Evolutionary conservation across 306 rosid species (phyloP).

Genomic region (Dalbergia cultrata): DNA sequence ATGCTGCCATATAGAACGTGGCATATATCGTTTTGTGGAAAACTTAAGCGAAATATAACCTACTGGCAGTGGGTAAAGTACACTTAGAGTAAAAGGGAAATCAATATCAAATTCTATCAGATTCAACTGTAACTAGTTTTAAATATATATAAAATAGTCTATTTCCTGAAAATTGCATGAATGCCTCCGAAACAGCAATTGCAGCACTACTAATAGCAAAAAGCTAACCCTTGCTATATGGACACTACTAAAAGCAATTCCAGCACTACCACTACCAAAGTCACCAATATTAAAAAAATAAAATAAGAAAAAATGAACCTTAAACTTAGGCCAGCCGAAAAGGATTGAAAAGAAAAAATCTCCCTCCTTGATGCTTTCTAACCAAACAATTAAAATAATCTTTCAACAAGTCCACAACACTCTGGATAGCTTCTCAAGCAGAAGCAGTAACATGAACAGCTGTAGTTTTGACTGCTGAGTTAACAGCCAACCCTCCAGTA

Average conservation of each 20-base stretch:
- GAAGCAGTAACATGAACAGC: slow-evolving; percentile 67
- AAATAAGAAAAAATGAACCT: neutral
- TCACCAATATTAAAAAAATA: neutral
- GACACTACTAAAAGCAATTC: neutral
- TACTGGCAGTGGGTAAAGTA: no score
- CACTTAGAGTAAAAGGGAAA: no score
- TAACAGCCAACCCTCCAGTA: slow-evolving; percentile 56
- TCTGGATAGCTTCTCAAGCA: slow-evolving; percentile 55
- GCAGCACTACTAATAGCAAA: neutral
- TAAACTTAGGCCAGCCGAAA: neutral
- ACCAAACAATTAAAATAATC: neutral
- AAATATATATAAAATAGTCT: neutral
- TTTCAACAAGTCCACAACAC: neutral
- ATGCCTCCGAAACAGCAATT: no score
- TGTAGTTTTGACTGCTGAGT: slow-evolving; percentile 54
- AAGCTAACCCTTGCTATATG: neutral
- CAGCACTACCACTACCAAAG: neutral
- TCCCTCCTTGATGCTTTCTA: neutral
- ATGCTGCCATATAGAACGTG: no score
- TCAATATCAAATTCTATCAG: no score
- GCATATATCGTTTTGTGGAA: no score
- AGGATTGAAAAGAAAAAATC: neutral
- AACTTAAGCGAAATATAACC: no score
- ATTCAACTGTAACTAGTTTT: no score
- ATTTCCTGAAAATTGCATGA: neutral